Conservation (phyloP, 225 moss, liverwort and hornwort species). For the Sphagnum tenellum region DNA sequence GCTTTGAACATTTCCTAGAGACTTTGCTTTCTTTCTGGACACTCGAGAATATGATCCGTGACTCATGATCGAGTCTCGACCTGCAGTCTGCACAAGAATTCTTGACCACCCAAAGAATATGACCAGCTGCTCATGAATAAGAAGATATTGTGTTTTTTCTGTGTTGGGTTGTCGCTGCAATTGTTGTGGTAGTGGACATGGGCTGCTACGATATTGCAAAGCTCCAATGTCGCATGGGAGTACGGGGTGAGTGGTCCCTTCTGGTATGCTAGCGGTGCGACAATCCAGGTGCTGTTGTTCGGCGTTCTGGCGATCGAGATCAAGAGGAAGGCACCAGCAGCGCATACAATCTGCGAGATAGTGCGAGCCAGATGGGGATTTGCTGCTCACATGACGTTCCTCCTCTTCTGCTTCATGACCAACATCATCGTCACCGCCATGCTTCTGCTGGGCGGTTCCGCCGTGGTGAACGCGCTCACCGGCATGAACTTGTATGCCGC, state of each 20-base stretch:
- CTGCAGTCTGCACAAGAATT: too few species aligned
- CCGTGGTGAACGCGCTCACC: neutral
- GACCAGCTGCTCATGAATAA: too few species aligned
- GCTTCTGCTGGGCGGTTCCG: neutral
- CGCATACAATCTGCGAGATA: constrained; percentile 22
- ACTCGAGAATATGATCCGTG: too few species aligned
- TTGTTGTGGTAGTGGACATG: constrained; percentile 75
- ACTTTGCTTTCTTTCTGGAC: too few species aligned
- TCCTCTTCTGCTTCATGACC: neutral
- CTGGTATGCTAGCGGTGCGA: constrained; percentile 97
- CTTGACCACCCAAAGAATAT: too few species aligned
- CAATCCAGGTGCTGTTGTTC: constrained; percentile 11
- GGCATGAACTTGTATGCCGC: constrained; percentile 22
- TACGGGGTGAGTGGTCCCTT: constrained; percentile 95
- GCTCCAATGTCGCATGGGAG: constrained; percentile 92
- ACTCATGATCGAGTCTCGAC: too few species aligned
- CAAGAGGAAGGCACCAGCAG: constrained; percentile 22
- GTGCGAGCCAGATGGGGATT: constrained; percentile 19
- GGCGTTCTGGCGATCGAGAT: constrained; percentile 17
- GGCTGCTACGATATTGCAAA: constrained; percentile 96
- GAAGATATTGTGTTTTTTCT: too few species aligned
- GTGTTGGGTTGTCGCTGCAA: too few species aligned
- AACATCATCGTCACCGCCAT: neutral
- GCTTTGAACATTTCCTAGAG: too few species aligned
- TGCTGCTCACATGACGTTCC: constrained; percentile 11